Evolutionary conservation across 768 basidiomycete genomes (phyloP).

Genomic region (Leucocoprinus sp.): DNA sequence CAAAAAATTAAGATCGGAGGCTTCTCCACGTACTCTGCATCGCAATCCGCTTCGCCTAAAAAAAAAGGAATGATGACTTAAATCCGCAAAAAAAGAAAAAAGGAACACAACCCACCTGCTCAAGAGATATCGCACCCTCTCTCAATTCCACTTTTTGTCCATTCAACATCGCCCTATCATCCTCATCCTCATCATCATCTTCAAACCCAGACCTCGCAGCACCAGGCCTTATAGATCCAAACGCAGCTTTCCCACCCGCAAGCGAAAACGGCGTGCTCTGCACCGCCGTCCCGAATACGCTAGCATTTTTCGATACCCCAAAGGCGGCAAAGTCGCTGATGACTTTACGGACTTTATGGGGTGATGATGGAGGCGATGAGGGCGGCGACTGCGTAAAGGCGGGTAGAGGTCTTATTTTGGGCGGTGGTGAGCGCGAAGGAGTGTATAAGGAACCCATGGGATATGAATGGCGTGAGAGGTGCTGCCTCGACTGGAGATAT

Average conservation of each 20-base stretch:
- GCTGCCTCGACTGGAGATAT: constrained; percentile 71
- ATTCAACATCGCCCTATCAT: constrained; percentile 26
- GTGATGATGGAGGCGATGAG: constrained; percentile 66
- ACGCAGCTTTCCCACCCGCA: constrained; percentile 75
- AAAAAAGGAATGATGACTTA: constrained; percentile 6
- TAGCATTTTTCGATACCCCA: constrained; percentile 62
- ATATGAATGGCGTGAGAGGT: constrained; percentile 46
- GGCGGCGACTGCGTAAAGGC: constrained; percentile 18
- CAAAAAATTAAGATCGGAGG: constrained; percentile 36
- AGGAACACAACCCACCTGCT: constrained; percentile 56
- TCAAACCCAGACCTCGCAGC: constrained; percentile 30
- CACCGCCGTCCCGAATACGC: constrained; percentile 81
- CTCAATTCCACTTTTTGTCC: constrained; percentile 68
- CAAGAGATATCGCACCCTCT: constrained; percentile 84
- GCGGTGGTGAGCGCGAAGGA: constrained; percentile 33
- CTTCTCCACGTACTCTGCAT: constrained; percentile 89
- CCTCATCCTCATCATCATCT: constrained; percentile 71
- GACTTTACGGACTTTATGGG: too few relatives aligned
- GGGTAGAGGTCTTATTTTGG: constrained; percentile 29
- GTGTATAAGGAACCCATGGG: constrained; percentile 36
- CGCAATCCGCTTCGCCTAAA: constrained; percentile 72
- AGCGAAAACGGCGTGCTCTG: constrained; percentile 73
- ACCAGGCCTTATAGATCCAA: constrained; percentile 62
- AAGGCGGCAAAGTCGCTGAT: constrained; percentile 86
- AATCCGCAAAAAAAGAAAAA: background rate